Base-by-base conservation (phyloP, 2,329 filamentous ascomycete genomes). In the Venturia oleaginea region DNA sequence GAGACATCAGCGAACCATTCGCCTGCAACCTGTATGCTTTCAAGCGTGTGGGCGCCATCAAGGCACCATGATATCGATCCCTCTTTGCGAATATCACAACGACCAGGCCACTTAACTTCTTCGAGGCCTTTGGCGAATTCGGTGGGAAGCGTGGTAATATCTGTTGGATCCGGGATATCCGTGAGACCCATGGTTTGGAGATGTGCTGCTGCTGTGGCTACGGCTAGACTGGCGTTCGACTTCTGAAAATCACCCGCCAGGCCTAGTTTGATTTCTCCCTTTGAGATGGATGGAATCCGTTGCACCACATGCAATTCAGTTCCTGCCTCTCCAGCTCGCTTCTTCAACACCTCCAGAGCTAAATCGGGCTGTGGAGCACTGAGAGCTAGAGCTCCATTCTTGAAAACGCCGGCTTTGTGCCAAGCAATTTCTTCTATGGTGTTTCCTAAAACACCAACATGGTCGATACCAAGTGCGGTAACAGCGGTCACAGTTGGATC, bases 341-440 rank as follows among this genome's bases (percentile, higher is more conserved):
- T 72, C n/a, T 74, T 73, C 24, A 89, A 72, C 0, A 88, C 85
- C 7, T 78, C 72, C 65, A 85, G 75, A 1, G 85, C 85, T 24
- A 75, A 75, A 3, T 79, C 75, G 38, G 79, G 76, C 67, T 89
- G 86, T 0, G 79, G 79, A 2, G 83, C 83, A 0, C 87, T 87
- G 66, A 89, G 90, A 1, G 83, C 85, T 30, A 82, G 80, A 4
- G 82, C 82, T 0, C 83, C 84, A 0, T 75, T 62, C 74, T 95
- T 96, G 73, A 95, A 88, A 55, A 97, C 90, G 0, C 92, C 92
- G 7, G 87, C 88, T 75, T 97, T 97, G 73, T 96, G 90, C 92
- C 92, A 96, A 3, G 92, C 87, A 68, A 96, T 96, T 71, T 91
- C 80, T 65, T 89, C 86, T 61, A 93, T 83, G 0, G 91, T 92